A percentile compares a stretch with the other conserved stretches of the same genome.
Evolutionary conservation across 2,329 filamentous ascomycete genomes (phyloP).

Genomic region (Pezicula neosporulosa): DNA sequence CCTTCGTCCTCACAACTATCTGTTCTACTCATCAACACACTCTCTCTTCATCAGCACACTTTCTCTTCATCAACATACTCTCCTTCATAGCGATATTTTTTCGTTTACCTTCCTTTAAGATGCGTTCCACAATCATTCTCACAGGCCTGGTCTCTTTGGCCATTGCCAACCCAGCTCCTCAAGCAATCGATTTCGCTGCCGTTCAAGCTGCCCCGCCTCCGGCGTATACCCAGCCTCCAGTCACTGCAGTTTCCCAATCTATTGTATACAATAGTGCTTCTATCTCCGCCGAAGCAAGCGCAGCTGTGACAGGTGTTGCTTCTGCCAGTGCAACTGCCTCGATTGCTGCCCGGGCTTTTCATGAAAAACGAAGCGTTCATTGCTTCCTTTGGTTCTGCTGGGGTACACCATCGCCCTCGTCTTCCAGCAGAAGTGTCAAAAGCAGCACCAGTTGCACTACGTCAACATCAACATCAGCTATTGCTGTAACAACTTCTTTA

Average conservation of each 20-base stretch:
- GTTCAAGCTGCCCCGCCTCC: constrained; percentile 10
- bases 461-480: too few species aligned
- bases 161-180: background rate
- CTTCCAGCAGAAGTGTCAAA: background rate
- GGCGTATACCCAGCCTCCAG: constrained; percentile 2
- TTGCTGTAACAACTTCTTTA: too few species aligned
- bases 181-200: constrained; percentile 9
- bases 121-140: constrained; percentile 7
- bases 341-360: background rate
- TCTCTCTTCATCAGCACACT: too few species aligned
- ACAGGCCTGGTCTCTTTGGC: constrained; percentile 12
- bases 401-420: background rate
- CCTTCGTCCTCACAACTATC: too few species aligned
- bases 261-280: constrained; percentile 1
- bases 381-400: background rate
- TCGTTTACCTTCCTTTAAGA: background rate
- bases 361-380: background rate
- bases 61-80: too few species aligned
- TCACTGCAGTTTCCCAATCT: background rate
- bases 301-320: constrained; percentile 15
- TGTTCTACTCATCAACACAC: too few species aligned
- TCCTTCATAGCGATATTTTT: too few species aligned
- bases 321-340: constrained; percentile 9
- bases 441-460: background rate
- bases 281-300: constrained; percentile 14